Evolutionary conservation across 2,329 filamentous ascomycete species (phyloP), one percentile per base, ranked within the genome.

Genomic region (Alternaria brassicicola): DNA sequence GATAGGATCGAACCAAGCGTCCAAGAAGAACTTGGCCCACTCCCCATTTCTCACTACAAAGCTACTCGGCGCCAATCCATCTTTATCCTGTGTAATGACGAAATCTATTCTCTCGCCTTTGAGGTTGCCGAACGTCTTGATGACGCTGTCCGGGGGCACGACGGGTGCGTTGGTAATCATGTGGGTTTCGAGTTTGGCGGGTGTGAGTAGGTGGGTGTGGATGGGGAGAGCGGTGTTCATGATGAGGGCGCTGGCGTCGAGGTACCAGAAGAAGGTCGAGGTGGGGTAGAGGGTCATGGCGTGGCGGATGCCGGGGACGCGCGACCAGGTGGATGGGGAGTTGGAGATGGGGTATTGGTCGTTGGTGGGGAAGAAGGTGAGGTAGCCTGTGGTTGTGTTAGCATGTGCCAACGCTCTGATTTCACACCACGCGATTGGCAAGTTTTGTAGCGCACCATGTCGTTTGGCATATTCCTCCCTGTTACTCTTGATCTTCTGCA

Each of bases 1-100:
- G 41, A 98, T 81, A 46, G 95, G 95, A 75, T 98, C 93, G 73
- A 95, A 96, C 95, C 95, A 99, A 1, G 91, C 90, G 75, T 99
- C 95, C 17, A 98, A 79, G 73, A 99, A 92, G 81, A 91, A 99
- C 72, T 90, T 90, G 42, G 91, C 90, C 92, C 94, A 99, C 54
- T 95, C 92, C 21, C 93, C 92, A 60, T 90, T 91, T 62, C 88
- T 85, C 12, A 99, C 75, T 13, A 98, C 81, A 62, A 97, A 89
- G 78, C 92, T 97, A 10, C 87, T 87, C 15, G 88, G 85, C 25
- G 87, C 87, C 52, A 99, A 75, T 6, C 94, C 93, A 33, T 91
- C 89, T 46, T 85, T 86, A 73, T 99, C 95, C 78, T 97, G 93
- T 6, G 91, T 90, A 35, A 97, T 76, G 36, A 97, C 85, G 13